These are phyloP conservation scores for Penicillium canariense DNA, from an alignment of 495 filamentous ascomycete species.

Conservation along the genomic window DNA sequence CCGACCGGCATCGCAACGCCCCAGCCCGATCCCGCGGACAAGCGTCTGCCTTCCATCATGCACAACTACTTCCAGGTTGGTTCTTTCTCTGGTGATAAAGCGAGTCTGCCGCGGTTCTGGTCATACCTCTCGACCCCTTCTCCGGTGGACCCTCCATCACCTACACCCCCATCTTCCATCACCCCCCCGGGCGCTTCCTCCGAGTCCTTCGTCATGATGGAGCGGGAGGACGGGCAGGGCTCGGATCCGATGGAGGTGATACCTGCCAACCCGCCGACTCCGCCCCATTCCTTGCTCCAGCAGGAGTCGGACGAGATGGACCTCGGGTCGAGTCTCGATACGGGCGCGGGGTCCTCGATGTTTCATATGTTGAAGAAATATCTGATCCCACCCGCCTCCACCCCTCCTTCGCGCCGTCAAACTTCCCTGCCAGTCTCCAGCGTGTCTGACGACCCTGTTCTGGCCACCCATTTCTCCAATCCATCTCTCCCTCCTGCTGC, in stretches of 20 bases:
- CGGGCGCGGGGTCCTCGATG: constrained; percentile 36
- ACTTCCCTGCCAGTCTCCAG: constrained; percentile 59
- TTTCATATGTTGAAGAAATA: constrained; percentile 44
- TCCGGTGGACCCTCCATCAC: constrained; percentile 14
- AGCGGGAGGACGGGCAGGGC: constrained; percentile 40
- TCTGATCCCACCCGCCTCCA: constrained; percentile 33
- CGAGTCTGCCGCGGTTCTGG: constrained; percentile 51
- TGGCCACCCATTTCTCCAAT: constrained; percentile 73
- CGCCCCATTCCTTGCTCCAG: constrained; percentile 46
- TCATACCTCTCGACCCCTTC: constrained; percentile 29
- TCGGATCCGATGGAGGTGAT: constrained; percentile 26
- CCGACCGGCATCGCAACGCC: constrained; percentile 85
- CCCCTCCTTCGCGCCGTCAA: constrained; percentile 48
- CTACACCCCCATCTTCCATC: constrained; percentile 5
- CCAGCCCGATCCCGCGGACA: constrained; percentile 83
- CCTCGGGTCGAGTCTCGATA: constrained; percentile 34
- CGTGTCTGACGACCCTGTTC: constrained; percentile 64
- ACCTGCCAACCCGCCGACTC: constrained; percentile 38
- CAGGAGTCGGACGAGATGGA: constrained; percentile 43
- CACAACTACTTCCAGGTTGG: constrained; percentile 98
- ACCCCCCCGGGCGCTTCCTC: constrained; percentile 28
- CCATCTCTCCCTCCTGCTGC: constrained; percentile 57
- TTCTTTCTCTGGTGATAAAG: constrained; percentile 57
- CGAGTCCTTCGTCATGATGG: constrained; percentile 42
- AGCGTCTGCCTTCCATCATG: constrained; percentile 85